These are phyloP conservation scores for Madurella fahalii DNA, from an alignment of 2,329 filamentous ascomycete species.

Conservation along the genomic window DNA sequence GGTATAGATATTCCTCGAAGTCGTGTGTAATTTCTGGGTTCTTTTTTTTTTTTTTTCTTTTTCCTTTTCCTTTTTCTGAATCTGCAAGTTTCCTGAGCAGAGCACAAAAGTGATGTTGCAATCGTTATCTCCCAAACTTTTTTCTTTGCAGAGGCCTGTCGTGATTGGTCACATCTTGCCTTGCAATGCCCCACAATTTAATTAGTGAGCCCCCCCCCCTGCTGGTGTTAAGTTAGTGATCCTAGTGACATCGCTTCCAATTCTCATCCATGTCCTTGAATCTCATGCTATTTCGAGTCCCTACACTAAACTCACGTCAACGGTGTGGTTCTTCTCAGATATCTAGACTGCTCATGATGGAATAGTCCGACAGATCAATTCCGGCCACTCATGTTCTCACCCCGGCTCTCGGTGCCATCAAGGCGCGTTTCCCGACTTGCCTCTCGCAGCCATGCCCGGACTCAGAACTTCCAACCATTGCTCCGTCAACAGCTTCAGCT, in stretches of 20 bases:
- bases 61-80: too few species aligned
- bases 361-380: background rate
- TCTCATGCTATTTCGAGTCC: too few species aligned
- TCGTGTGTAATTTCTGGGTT: too few species aligned
- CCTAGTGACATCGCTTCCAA: too few species aligned
- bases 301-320: too few species aligned
- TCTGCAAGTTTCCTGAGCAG: background rate
- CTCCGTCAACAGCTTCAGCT: background rate
- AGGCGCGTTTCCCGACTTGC: background rate
- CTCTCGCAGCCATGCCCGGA: background rate
- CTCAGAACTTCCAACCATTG: background rate
- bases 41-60: too few species aligned
- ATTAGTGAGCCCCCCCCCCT: background rate
- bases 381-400: slow-evolving; percentile 5
- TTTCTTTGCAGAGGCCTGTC: background rate
- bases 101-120: background rate
- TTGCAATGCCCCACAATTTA: slow-evolving; percentile 1
- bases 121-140: slow-evolving; percentile 10
- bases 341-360: too few species aligned
- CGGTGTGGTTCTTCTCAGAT: too few species aligned
- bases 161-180: slow-evolving; percentile 1
- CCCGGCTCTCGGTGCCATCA: background rate
- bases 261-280: too few species aligned
- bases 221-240: too few species aligned
- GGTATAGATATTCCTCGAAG: background rate